phyloP scores from a whole-genome alignment of 140 eudicot genomes.

The Cichorium intybus region DNA sequence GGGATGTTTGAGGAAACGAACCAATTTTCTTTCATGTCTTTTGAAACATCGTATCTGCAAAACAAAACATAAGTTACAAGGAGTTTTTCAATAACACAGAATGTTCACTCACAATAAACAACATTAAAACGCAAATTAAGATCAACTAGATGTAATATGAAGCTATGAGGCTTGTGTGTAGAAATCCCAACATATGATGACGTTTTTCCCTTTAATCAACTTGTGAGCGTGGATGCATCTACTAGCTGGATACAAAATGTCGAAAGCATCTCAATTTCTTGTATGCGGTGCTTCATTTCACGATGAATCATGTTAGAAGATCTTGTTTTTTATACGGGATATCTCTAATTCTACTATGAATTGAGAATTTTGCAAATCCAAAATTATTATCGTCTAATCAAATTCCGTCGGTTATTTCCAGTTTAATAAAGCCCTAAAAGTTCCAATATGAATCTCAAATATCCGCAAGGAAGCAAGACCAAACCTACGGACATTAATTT shows the following conservation, averaged over 20 bases:
- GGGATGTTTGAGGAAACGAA: constrained; percentile 57
- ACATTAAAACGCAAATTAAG: neutral
- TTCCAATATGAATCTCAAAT: neutral
- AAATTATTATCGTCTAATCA: neutral
- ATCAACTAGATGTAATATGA: constrained; percentile 2
- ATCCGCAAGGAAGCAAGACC: constrained; percentile 5
- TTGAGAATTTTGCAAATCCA: neutral
- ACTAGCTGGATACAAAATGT: neutral
- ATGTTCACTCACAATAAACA: constrained; percentile 7
- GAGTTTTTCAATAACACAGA: neutral
- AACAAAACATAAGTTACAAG: constrained; percentile 1
- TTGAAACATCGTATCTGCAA: constrained; percentile 65
- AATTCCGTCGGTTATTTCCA: neutral
- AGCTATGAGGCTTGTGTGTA: neutral
- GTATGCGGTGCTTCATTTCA: too few relatives aligned
- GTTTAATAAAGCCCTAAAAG: neutral
- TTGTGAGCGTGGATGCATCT: neutral
- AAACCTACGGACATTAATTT: neutral
- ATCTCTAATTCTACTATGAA: neutral
- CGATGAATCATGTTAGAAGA: too few relatives aligned
- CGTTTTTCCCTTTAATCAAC: neutral
- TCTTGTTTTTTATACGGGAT: too few relatives aligned
- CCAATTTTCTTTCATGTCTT: constrained; percentile 44
- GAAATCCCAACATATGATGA: constrained; percentile 1
- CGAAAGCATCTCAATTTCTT: too few relatives aligned